Evolutionary conservation across 305 asterid species (phyloP).

Genomic region (Fraxinus baroniana): DNA sequence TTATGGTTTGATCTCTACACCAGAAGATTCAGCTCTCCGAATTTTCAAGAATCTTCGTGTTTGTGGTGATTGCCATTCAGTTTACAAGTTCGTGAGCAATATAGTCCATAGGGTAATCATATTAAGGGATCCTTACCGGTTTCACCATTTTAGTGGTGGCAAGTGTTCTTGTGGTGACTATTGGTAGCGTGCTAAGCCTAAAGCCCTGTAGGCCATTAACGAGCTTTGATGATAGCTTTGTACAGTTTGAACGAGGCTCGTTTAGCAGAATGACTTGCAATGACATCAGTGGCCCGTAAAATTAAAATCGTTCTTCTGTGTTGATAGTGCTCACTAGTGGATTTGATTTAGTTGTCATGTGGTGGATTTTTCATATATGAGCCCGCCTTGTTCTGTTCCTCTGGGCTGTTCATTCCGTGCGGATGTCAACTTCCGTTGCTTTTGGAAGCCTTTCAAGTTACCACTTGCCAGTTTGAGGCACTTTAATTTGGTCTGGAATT

Average conservation of each 20-base stretch:
- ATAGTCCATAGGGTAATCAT: constrained; percentile 56
- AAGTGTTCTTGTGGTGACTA: constrained; percentile 82
- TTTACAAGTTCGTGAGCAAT: constrained; percentile 65
- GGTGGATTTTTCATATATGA: background rate
- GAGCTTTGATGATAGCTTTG: background rate
- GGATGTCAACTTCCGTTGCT: background rate
- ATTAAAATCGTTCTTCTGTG: background rate
- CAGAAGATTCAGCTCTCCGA: constrained; percentile 57
- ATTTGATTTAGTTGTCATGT: background rate
- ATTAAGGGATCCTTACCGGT: constrained; percentile 75
- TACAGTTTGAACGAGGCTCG: background rate
- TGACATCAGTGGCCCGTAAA: background rate
- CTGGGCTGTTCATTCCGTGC: background rate
- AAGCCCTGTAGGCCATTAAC: background rate
- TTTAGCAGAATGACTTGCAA: background rate
- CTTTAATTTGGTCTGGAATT: background rate
- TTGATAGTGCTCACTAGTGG: background rate
- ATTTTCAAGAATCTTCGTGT: constrained; percentile 86
- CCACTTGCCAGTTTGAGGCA: background rate
- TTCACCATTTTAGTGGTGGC: constrained; percentile 78
- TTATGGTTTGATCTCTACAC: constrained; percentile 53
- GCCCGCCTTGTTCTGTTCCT: background rate
- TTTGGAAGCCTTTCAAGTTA: background rate
- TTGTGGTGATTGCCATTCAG: constrained; percentile 83
- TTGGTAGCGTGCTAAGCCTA: constrained; percentile 54